A percentile compares a stretch with the other conserved stretches of the same genome.
Evolutionary conservation across 2,329 filamentous ascomycete species (phyloP).

Genomic region (Diaporthe caulivora): DNA sequence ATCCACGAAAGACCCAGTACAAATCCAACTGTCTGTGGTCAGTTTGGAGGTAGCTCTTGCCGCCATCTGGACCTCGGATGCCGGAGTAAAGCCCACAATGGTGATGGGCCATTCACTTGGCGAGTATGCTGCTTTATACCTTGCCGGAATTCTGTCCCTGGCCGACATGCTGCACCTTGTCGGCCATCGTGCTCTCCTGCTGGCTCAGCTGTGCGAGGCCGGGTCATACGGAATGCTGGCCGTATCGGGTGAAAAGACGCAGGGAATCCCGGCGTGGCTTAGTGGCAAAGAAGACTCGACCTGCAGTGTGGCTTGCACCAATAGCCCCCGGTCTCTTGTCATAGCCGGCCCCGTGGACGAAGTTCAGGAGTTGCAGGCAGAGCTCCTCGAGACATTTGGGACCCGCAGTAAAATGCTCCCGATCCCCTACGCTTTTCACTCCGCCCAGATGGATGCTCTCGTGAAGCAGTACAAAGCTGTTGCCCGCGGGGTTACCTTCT

Average conservation of each 20-base stretch:
- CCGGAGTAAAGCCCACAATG: slow-evolving; percentile 50
- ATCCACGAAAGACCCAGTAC: rapidly evolving
- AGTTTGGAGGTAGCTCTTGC: neutral
- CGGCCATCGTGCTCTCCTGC: slow-evolving; percentile 65
- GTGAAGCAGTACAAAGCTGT: neutral
- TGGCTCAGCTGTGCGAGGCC: slow-evolving; percentile 64
- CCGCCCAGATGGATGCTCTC: neutral
- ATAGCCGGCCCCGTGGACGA: neutral
- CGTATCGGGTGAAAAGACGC: slow-evolving; percentile 53
- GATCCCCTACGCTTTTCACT: slow-evolving; percentile 25
- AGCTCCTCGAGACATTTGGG: neutral
- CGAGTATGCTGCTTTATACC: slow-evolving; percentile 77
- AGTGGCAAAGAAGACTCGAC: neutral
- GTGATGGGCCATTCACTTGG: slow-evolving; percentile 75
- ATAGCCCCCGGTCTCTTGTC: neutral
- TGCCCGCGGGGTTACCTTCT: neutral
- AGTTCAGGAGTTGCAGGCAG: neutral
- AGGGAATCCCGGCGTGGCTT: slow-evolving; percentile 51
- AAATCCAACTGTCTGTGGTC: neutral
- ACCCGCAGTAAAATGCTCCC: neutral
- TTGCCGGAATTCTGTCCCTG: slow-evolving; percentile 69
- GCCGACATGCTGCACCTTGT: slow-evolving; percentile 71
- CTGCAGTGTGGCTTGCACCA: slow-evolving; percentile 17
- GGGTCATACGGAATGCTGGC: slow-evolving; percentile 73
- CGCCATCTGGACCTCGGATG: neutral